Evolutionary conservation across 2,329 filamentous ascomycete genomes (phyloP), one percentile per base, ranked within the genome.

Genomic region (Nemania abortiva): DNA sequence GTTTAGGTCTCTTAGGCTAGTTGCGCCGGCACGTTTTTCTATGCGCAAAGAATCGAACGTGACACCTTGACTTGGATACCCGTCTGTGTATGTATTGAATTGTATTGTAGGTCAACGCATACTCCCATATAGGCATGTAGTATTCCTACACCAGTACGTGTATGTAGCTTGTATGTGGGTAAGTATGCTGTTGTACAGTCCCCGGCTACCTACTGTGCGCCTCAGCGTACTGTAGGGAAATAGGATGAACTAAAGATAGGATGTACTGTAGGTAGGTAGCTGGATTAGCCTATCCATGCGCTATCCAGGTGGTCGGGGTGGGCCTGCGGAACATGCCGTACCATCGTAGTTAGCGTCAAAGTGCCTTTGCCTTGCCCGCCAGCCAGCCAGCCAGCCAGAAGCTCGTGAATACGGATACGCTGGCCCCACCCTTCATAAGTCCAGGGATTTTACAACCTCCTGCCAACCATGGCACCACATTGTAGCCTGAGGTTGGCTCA

Each of bases 371-470:
- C 49, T 6, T 52, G 42, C 6, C 42, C 29, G 42, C 6, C 42
- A 47, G 42, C 11, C 15, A n/a, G 7, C 42, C 15, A 47, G 57
- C 47, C n/a, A 47, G 22, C 59, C 54, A 55, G 29, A 37, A 47
- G 53, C 59, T 59, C 61, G 52, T 50, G 63, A 65, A 70, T 70
- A 70, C 69, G 69, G 62, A 65, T 70, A 70, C 69, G 69, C 65
- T 49, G 69, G 34, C 45, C 61, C 62, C 66, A 69, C 65, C 31
- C 55, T 24, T 42, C 22, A 42, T 50, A 22, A 13, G 56, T 45
- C 24, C 42, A 47, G n/a, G 42, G 42, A 57, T 52, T 29, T 39
- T 27, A 34, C 50, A 53, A 61, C 58, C 49, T 57, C 31, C 42
- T 29, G 13, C 34, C 57, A 45, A 27, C 64, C 49, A 61, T 50